These are phyloP conservation scores for Piromyces finnis DNA, from an alignment of 192 early-diverging fungal genomes.

Conservation along the genomic window DNA sequence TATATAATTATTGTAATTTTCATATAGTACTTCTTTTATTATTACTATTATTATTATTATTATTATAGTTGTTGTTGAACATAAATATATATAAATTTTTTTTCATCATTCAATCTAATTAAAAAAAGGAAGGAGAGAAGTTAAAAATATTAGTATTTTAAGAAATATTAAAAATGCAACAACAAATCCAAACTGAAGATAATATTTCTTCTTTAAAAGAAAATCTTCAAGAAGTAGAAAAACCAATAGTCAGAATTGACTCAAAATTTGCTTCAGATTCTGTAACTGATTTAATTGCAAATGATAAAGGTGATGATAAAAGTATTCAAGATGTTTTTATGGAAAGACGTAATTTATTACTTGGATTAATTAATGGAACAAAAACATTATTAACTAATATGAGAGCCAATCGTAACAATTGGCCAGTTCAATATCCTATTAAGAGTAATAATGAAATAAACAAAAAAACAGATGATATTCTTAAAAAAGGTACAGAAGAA, in stretches of 20 bases:
- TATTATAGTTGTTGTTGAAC: no score
- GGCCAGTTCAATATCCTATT: not conserved
- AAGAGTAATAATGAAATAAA: not conserved
- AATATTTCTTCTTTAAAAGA: not conserved
- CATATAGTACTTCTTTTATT: no score
- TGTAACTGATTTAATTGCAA: not conserved
- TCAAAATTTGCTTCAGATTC: not conserved
- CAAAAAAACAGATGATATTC: not conserved
- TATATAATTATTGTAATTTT: no score
- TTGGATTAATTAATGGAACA: not conserved
- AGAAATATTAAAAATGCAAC: not conserved
- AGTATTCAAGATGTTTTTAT: not conserved
- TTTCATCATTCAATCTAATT: no score
- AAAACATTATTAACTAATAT: not conserved
- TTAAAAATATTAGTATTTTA: no score
- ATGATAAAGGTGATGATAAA: not conserved
- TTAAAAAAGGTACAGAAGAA: not conserved
- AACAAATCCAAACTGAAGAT: not conserved
- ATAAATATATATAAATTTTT: no score
- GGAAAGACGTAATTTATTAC: not conserved
- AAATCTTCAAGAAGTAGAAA: not conserved
- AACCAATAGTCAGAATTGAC: not conserved
- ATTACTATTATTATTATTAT: no score
- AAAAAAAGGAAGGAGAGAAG: no score
- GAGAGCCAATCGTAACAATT: not conserved